Percentiles rank a stretch among this genome's conserved stretches.
phyloP scores from a whole-genome alignment of 2,329 filamentous ascomycete species.

The Lachnellula hyalina region DNA sequence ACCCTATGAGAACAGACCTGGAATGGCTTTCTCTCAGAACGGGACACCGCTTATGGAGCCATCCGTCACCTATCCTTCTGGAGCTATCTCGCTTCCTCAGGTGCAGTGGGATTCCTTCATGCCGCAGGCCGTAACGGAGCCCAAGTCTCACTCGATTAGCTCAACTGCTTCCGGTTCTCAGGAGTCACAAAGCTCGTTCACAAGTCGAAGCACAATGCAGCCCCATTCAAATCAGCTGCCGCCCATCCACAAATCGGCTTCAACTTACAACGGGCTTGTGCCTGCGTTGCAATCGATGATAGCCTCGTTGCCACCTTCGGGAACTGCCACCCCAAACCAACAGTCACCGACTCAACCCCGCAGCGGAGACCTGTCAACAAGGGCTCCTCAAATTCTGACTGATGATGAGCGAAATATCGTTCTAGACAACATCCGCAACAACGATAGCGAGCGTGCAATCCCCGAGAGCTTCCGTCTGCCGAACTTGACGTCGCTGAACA shows the following conservation, averaged over 20 bases:
- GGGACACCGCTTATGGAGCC: slow-evolving; percentile 70
- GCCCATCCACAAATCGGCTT: slow-evolving; percentile 57
- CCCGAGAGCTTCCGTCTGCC: slow-evolving; percentile 88
- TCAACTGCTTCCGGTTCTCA: slow-evolving; percentile 64
- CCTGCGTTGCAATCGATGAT: slow-evolving; percentile 67
- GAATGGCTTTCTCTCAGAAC: slow-evolving; percentile 68
- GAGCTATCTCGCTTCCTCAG: slow-evolving; percentile 75
- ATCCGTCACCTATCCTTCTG: slow-evolving; percentile 69
- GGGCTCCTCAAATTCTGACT: slow-evolving; percentile 72
- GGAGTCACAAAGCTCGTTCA: slow-evolving; percentile 61
- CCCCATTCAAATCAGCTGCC: slow-evolving; percentile 59
- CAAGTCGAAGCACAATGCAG: slow-evolving; percentile 50
- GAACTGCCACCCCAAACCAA: slow-evolving; percentile 64
- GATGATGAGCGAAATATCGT: slow-evolving; percentile 85
- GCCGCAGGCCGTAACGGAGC: slow-evolving; percentile 61
- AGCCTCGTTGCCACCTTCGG: slow-evolving; percentile 64
- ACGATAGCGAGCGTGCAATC: slow-evolving; percentile 76
- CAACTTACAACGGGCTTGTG: slow-evolving; percentile 53
- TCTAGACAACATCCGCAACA: slow-evolving; percentile 76
- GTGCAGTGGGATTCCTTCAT: slow-evolving; percentile 91
- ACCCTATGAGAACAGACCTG: slow-evolving; percentile 51
- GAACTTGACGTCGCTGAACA: slow-evolving; percentile 73
- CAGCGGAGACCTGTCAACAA: slow-evolving; percentile 61
- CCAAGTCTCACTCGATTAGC: slow-evolving; percentile 70
- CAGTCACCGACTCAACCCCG: slow-evolving; percentile 67